These are phyloP conservation scores for Agarophyton chilense DNA, from an alignment of 23 red algal species.

Conservation along the genomic window DNA sequence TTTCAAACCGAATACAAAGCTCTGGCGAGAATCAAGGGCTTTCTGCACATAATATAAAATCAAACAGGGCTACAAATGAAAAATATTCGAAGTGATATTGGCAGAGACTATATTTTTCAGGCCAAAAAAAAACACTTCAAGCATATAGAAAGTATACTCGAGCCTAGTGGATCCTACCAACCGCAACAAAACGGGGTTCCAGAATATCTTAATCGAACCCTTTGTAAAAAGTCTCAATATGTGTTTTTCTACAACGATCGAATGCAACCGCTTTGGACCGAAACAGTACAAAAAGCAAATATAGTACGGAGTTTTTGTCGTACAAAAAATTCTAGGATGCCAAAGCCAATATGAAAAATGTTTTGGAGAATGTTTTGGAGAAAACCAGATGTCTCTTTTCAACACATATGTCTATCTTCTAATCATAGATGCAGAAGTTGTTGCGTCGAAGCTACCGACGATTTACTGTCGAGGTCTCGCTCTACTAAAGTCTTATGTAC, in stretches of 20 bases:
- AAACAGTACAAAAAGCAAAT: neutral
- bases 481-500: too few relatives aligned
- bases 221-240: neutral
- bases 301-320: too few relatives aligned
- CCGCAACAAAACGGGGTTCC: conserved; percentile 39
- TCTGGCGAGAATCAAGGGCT: neutral
- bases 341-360: too few relatives aligned
- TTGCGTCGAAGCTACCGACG: too few relatives aligned
- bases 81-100: conserved; percentile 9
- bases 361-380: too few relatives aligned
- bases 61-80: conserved; percentile 26
- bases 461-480: too few relatives aligned
- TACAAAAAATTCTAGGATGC: too few relatives aligned
- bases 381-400: too few relatives aligned
- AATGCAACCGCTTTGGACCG: neutral
- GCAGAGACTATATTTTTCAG: neutral
- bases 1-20: neutral
- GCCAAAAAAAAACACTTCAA: neutral
- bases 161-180: conserved; percentile 18
- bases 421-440: too few relatives aligned
- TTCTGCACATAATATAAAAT: neutral
- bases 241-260: conserved; percentile 7
- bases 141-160: neutral
- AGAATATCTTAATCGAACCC: conserved; percentile 23
- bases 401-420: too few relatives aligned